Base-by-base conservation (phyloP, 768 basidiomycete species). In the Russula compacta region DNA sequence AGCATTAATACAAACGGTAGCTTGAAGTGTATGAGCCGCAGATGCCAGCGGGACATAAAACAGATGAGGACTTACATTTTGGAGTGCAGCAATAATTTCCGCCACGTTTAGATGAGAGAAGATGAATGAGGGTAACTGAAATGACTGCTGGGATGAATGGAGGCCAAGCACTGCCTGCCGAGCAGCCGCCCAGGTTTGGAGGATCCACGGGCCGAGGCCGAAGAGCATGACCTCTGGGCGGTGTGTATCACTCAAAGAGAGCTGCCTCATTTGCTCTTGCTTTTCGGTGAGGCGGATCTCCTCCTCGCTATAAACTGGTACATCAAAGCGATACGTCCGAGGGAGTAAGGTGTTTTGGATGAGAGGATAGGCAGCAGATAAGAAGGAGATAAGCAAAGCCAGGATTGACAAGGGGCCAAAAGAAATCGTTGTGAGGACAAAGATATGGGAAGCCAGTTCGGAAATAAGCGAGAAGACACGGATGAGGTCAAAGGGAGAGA, bases 221-320 rank as follows among this genome's bases (percentile, higher is more conserved):
- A 92, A 95, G 4, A 94, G 76, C 38, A 85, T 77, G 36, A 94
- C 80, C 71, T 95, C 92, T 15, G 86, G 84, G n/a, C 89, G 84
- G 70, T 89, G 83, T 0, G 74, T 68, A 42, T 90, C 90, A 68
- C 83, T 87, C 71, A 87, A 83, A 0, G 84, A 91, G 42, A 93
- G 74, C 67, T 79, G 82, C 8, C 87, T 83, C 78, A 92, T 81
- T 46, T 79, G 81, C 68, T 92, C 89, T 68, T 87, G 86, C 44
- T 83, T 83, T 54, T 87, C 84, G 29, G 82, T 81, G 3, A 85
- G 80, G 11, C 80, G 81, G 15, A 80, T 81, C 69, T 88, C 87
- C 44, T 79, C 79, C 4, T 77, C 76, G 29, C 74, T 81, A 65
- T 78, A 80, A 12, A 73, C 68, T 10, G 72, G 69, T 63, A 85